These are phyloP conservation scores for Elaeagnus macrophylla DNA, from an alignment of 306 rosid species.

Conservation along the genomic window DNA sequence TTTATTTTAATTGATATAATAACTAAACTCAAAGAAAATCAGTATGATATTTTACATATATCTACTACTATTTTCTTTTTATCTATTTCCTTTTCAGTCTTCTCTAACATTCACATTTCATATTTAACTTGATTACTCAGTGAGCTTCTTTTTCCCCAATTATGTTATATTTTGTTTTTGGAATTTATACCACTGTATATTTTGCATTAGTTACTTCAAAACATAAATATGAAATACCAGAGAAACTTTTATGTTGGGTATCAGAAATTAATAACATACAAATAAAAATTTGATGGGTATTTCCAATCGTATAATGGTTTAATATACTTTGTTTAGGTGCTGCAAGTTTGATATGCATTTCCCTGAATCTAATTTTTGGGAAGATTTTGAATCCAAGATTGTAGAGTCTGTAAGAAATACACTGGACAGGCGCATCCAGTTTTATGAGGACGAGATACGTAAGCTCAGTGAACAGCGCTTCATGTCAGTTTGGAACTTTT, in stretches of 20 bases:
- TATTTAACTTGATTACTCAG: not conserved
- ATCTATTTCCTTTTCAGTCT: not conserved
- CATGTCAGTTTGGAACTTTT: slow-evolving; percentile 98
- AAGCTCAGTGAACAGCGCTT: slow-evolving; percentile 95
- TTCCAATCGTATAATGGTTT: not conserved
- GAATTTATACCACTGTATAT: not conserved
- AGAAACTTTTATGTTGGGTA: too few species aligned
- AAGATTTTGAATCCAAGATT: slow-evolving; percentile 83
- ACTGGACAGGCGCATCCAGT: slow-evolving; percentile 89
- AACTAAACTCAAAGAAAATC: too few species aligned
- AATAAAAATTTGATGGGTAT: too few species aligned
- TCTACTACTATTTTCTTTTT: not conserved
- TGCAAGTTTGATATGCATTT: slow-evolving; percentile 76
- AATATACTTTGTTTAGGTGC: slow-evolving; percentile 53
- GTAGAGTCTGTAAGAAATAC: slow-evolving; percentile 89
- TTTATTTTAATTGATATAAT: slow-evolving; percentile 4
- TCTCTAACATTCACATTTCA: not conserved
- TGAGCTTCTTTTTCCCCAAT: not conserved
- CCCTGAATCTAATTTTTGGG: slow-evolving; percentile 94
- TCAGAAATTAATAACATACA: too few species aligned
- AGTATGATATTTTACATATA: not conserved
- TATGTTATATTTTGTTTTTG: not conserved
- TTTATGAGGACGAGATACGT: slow-evolving; percentile 97
- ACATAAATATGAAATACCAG: too few species aligned
- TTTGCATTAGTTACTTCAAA: too few species aligned